These are phyloP conservation scores for Amniculicola lignicola DNA, from an alignment of 495 filamentous ascomycete species.

Conservation along the genomic window DNA sequence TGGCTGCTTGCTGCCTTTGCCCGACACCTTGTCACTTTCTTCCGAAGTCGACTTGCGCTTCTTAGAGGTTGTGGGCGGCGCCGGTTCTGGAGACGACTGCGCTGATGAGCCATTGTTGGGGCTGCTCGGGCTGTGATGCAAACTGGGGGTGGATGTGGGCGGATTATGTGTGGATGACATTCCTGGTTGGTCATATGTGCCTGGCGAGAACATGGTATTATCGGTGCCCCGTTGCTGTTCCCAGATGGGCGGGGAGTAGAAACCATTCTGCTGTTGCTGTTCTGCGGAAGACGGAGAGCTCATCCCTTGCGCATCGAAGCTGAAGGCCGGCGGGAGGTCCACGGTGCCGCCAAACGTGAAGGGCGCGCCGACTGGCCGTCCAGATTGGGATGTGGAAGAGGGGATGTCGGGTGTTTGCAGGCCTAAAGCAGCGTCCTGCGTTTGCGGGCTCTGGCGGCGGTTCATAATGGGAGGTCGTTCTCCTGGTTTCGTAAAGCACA, in stretches of 20 bases:
- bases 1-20: slow-evolving; percentile 56
- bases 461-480: slow-evolving; percentile 21
- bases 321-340: slow-evolving; percentile 24
- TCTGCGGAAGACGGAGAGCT: slow-evolving; percentile 25
- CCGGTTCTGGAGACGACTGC: slow-evolving; percentile 36
- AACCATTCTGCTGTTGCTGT: slow-evolving; percentile 16
- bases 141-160: slow-evolving; percentile 35
- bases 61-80: slow-evolving; percentile 31
- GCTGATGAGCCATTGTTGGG: slow-evolving; percentile 32
- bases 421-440: slow-evolving; percentile 11
- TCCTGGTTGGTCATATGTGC: slow-evolving; percentile 8
- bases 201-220: slow-evolving; percentile 23
- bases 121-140: slow-evolving; percentile 37
- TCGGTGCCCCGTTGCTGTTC: slow-evolving; percentile 24
- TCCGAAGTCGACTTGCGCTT: slow-evolving; percentile 66
- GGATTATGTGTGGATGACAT: slow-evolving; percentile 1
- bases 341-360: slow-evolving; percentile 24
- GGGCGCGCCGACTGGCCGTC: not conserved
- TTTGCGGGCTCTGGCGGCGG: slow-evolving; percentile 26
- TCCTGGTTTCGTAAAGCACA: slow-evolving; percentile 32
- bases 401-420: not conserved
- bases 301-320: slow-evolving; percentile 20
- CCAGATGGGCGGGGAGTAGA: slow-evolving; percentile 32
- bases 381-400: slow-evolving; percentile 6
- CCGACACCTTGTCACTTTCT: slow-evolving; percentile 47